Evolutionary conservation across 1,284 basidiomycete species (phyloP).

Genomic region (Amylostereum areolatum): DNA sequence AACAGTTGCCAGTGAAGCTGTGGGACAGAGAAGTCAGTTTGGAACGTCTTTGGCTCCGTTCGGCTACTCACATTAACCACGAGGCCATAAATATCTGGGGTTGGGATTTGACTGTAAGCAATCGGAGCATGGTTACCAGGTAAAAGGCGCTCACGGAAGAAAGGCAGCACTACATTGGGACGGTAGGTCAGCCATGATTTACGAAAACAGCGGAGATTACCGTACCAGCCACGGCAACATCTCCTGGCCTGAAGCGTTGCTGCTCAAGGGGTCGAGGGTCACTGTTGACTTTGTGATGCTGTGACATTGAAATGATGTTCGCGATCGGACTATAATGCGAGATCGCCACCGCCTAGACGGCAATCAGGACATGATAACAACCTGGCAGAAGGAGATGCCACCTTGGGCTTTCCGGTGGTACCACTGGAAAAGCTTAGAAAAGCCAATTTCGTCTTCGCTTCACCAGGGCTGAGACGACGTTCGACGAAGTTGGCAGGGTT

Average conservation of each 20-base stretch:
- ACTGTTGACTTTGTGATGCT: slow-evolving; percentile 43
- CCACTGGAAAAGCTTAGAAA: slow-evolving; percentile 78
- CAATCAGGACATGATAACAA: neutral
- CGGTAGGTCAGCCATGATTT: slow-evolving; percentile 1
- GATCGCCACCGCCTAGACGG: slow-evolving; percentile 57
- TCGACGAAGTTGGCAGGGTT: slow-evolving; percentile 39
- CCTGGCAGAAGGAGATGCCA: neutral
- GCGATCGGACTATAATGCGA: slow-evolving; percentile 62
- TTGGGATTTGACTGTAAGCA: neutral
- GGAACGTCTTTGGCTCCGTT: slow-evolving; percentile 4
- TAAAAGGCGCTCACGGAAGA: slow-evolving; percentile 24
- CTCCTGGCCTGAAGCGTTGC: slow-evolving; percentile 44
- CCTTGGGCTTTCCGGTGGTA: slow-evolving; percentile 78
- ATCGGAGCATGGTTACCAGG: neutral
- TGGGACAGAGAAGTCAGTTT: slow-evolving; percentile 3
- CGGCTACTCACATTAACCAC: slow-evolving; percentile 46
- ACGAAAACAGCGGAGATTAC: slow-evolving; percentile 4
- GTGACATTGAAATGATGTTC: slow-evolving; percentile 53
- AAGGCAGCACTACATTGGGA: slow-evolving; percentile 23
- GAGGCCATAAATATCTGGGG: slow-evolving; percentile 66
- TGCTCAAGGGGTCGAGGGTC: slow-evolving; percentile 17
- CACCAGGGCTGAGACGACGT: slow-evolving; percentile 48
- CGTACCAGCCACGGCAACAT: slow-evolving; percentile 45
- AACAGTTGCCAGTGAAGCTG: slow-evolving; percentile 54
- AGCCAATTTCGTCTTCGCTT: slow-evolving; percentile 63